Evolutionary conservation across 331 rosid genomes (phyloP).

Genomic region (Prunus yedoensis): DNA sequence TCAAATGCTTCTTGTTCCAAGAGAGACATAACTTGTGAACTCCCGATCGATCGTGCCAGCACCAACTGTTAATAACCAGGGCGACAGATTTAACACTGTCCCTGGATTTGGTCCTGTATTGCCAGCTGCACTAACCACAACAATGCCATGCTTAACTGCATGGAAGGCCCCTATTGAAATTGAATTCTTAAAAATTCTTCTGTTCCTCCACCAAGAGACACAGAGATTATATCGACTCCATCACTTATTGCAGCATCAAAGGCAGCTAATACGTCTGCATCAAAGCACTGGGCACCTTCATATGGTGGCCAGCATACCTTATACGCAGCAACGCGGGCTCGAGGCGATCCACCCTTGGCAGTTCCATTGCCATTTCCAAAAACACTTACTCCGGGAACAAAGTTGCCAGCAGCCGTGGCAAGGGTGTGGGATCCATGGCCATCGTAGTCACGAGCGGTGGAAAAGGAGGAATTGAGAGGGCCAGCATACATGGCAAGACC

Average conservation of each 20-base stretch:
- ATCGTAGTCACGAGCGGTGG: slow-evolving; percentile 32
- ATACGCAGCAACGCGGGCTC: slow-evolving; percentile 55
- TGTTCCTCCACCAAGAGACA: slow-evolving; percentile 31
- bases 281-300: slow-evolving; percentile 24
- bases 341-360: slow-evolving; percentile 62
- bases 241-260: slow-evolving; percentile 62
- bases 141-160: slow-evolving; percentile 43
- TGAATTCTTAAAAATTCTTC: slow-evolving; percentile 15
- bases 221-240: slow-evolving; percentile 52
- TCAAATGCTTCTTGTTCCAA: too few species aligned
- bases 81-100: slow-evolving; percentile 13
- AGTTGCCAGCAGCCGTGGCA: slow-evolving; percentile 50
- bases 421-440: slow-evolving; percentile 69
- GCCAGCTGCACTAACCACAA: slow-evolving; percentile 41
- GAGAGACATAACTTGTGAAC: slow-evolving; percentile 25
- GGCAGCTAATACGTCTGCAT: slow-evolving; percentile 47
- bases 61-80: slow-evolving; percentile 33
- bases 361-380: slow-evolving; percentile 51
- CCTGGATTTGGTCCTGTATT: slow-evolving; percentile 18
- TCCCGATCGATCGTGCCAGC: slow-evolving; percentile 59
- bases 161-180: slow-evolving; percentile 54
- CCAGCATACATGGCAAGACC: slow-evolving; percentile 21
- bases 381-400: slow-evolving; percentile 26
- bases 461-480: slow-evolving; percentile 13
- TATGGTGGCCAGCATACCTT: slow-evolving; percentile 57